These are phyloP conservation scores for Hypoxylon perforatum DNA, from an alignment of 495 filamentous ascomycete genomes.

Conservation along the genomic window DNA sequence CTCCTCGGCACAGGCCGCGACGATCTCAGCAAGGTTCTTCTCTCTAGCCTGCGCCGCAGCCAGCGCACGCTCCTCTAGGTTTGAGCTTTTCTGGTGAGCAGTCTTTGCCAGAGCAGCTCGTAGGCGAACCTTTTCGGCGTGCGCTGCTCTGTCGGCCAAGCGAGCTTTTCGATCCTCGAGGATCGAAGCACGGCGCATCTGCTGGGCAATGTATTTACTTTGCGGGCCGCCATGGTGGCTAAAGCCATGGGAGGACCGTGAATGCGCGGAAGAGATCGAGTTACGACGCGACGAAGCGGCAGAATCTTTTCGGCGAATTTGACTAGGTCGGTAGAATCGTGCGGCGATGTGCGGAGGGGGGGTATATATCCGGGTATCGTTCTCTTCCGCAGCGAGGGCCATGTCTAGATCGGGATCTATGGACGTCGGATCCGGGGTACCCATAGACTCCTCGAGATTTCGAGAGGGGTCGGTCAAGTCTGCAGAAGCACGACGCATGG, in stretches of 20 bases:
- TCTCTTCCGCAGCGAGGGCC: constrained; percentile 51
- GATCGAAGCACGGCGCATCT: constrained; percentile 90
- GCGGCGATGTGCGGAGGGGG: constrained; percentile 87
- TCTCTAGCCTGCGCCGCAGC: constrained; percentile 93
- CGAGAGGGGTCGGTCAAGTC: constrained; percentile 57
- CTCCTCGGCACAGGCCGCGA: constrained; percentile 93
- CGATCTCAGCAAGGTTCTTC: constrained; percentile 90
- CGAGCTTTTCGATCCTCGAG: constrained; percentile 93
- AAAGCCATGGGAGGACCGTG: constrained; percentile 69
- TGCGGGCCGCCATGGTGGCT: constrained; percentile 71
- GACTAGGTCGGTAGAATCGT: constrained; percentile 80
- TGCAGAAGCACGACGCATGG: constrained; percentile 57
- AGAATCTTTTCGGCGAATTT: constrained; percentile 80
- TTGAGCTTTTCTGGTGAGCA: constrained; percentile 66
- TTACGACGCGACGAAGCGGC: constrained; percentile 88
- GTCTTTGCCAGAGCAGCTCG: constrained; percentile 88
- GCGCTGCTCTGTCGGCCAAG: constrained; percentile 90
- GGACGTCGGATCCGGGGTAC: constrained; percentile 46
- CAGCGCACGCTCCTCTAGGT: constrained; percentile 83
- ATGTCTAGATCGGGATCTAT: constrained; percentile 50
- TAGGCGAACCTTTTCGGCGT: constrained; percentile 96
- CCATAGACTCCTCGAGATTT: constrained; percentile 58
- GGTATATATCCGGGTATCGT: constrained; percentile 60
- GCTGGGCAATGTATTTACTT: constrained; percentile 86
- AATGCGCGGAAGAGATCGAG: constrained; percentile 88